phyloP scores from a whole-genome alignment of 192 early-diverging fungal species.

The Allomyces arbusculus region DNA sequence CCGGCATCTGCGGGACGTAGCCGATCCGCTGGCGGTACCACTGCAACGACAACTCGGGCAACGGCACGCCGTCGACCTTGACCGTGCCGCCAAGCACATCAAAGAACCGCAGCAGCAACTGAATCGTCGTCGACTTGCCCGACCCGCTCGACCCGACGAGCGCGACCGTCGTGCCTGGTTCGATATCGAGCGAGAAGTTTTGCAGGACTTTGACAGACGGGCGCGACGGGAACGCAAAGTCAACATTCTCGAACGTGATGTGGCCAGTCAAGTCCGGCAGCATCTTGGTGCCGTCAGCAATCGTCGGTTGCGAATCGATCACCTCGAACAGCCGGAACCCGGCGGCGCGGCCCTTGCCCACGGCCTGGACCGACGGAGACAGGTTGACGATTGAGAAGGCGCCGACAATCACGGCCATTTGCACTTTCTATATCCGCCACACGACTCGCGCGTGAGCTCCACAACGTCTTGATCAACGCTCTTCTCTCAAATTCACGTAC shows the following conservation, averaged over 20 bases:
- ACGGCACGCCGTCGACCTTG: conserved; percentile 53
- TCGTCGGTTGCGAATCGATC: conserved; percentile 59
- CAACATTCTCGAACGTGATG: conserved; percentile 53
- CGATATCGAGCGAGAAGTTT: conserved; percentile 41
- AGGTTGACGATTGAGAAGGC: conserved; percentile 39
- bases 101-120: conserved; percentile 34
- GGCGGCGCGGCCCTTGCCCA: conserved; percentile 56
- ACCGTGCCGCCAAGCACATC: conserved; percentile 27
- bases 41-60: conserved; percentile 52
- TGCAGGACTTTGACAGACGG: conserved; percentile 60
- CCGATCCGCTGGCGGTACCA: conserved; percentile 79
- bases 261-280: conserved; percentile 26
- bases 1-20: conserved; percentile 76
- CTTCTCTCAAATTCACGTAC: background rate
- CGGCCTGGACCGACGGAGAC: conserved; percentile 47
- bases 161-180: conserved; percentile 49
- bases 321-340: conserved; percentile 56
- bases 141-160: conserved; percentile 56
- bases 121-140: conserved; percentile 44
- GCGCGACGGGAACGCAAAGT: conserved; percentile 68
- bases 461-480: no score
- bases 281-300: conserved; percentile 26
- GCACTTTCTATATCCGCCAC: conserved; percentile 28
- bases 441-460: no score
- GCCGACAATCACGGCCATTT: conserved; percentile 75